Conservation (phyloP, 306 rosid genomes). For the Prunus mira region DNA sequence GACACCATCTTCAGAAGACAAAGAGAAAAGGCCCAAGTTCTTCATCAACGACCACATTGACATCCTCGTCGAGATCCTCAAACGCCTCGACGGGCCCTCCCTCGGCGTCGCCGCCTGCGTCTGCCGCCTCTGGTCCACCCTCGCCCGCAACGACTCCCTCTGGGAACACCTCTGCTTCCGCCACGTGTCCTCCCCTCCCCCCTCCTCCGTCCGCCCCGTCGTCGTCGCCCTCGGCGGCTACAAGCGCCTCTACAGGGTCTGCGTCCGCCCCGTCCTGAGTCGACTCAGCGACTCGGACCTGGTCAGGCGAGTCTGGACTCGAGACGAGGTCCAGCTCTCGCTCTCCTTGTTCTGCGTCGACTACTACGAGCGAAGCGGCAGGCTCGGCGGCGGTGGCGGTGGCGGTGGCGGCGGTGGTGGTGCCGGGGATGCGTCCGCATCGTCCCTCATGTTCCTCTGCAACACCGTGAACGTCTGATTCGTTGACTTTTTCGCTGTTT, state of each 20-base stretch:
- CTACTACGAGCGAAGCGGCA: conserved; percentile 47
- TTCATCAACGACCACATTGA: conserved; percentile 88
- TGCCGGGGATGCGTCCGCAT: conserved; percentile 36
- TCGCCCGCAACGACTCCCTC: conserved; percentile 65
- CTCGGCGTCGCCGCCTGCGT: conserved; percentile 83
- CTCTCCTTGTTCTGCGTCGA: conserved; percentile 80
- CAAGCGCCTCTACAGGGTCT: conserved; percentile 76
- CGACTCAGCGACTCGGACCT: conserved; percentile 67
- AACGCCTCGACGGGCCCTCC: conserved; percentile 86
- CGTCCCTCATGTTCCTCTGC: conserved; percentile 56
- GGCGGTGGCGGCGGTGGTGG: neutral
- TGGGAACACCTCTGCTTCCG: conserved; percentile 94
- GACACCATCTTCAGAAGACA: conserved; percentile 22
- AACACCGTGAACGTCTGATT: conserved; percentile 48
- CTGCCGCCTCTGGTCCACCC: conserved; percentile 80
- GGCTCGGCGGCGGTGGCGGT: conserved; percentile 24
- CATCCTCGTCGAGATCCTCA: conserved; percentile 74
- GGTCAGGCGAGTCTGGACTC: conserved; percentile 56
- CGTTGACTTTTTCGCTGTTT: neutral
- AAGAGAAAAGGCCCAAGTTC: conserved; percentile 47
- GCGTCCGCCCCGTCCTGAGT: conserved; percentile 75
- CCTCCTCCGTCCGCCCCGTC: conserved; percentile 44
- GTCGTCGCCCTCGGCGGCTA: conserved; percentile 90
- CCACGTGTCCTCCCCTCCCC: conserved; percentile 56
- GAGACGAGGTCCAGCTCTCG: conserved; percentile 78